A percentile compares a stretch with the other conserved stretches of the same genome.
Evolutionary conservation across 805 yeast species (phyloP).

Genomic region (Ogataea chonburiensis): DNA sequence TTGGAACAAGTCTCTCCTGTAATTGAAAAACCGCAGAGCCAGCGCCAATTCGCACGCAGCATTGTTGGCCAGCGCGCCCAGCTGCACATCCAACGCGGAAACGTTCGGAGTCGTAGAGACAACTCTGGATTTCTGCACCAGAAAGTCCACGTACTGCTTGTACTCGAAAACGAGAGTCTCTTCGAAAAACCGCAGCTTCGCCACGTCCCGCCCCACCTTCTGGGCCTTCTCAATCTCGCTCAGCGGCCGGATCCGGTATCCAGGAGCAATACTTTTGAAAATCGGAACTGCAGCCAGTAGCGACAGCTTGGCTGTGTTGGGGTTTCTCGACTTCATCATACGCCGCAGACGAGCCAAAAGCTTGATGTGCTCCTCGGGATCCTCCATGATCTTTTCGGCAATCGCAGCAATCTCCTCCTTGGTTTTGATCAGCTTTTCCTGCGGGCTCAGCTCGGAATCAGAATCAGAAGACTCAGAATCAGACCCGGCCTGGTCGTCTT

Average conservation of each 20-base stretch:
- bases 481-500: constrained; percentile 17
- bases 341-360: constrained; percentile 63
- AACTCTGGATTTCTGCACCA: constrained; percentile 40
- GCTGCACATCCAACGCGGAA: constrained; percentile 36
- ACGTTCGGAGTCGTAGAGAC: constrained; percentile 33
- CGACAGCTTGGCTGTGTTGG: constrained; percentile 67
- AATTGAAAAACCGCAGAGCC: constrained; percentile 76
- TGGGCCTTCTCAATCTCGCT: constrained; percentile 79
- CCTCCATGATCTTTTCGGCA: constrained; percentile 76
- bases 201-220: constrained; percentile 80
- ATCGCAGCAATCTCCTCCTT: constrained; percentile 83
- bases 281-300: constrained; percentile 79
- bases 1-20: constrained; percentile 68
- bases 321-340: constrained; percentile 67
- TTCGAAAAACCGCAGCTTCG: constrained; percentile 74
- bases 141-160: constrained; percentile 57
- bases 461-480: constrained; percentile 35
- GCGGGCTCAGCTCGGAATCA: constrained; percentile 48
- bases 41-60: constrained; percentile 78
- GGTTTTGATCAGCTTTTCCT: constrained; percentile 54
- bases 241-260: constrained; percentile 80
- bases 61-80: constrained; percentile 61
- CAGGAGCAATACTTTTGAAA: constrained; percentile 82
- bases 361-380: constrained; percentile 81
- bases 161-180: constrained; percentile 72